Evolutionary conservation across 192 early-diverging fungal species (phyloP), one percentile per base, ranked within the genome.

Genomic region (Gaertneriomyces sp.): DNA sequence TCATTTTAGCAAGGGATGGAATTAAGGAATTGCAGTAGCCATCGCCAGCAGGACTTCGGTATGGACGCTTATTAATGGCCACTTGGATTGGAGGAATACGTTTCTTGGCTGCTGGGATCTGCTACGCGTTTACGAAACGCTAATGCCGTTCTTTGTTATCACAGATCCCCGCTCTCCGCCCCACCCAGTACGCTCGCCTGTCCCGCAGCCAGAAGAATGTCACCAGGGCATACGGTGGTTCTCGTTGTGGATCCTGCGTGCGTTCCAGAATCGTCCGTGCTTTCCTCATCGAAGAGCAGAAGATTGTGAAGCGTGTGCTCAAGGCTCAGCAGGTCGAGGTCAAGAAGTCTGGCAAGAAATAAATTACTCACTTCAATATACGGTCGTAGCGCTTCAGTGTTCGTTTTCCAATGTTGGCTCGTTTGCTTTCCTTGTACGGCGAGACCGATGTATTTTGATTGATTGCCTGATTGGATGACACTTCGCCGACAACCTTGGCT

Each of bases 261-360:
- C 82, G 90, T 67, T 76, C 76, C 81, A 85, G 95, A 72, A 95
- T 98, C 80, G 90, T 98, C 61, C 93, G 96, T 69, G 93, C 96
- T 68, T 98, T 98, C 89, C 86, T 98, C 76, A 92, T 98, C 71
- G 96, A 98, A 85, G 96, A 98, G 87, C 96, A 98, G 88, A 98
- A 98, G 92, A 96, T 98, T 72, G 94, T 98, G 81, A 98, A 98
- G 93, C 93, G 90, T 83, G 93, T 98, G 66, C 86, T 96, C 79
- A 98, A 96, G 90, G 66, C 86, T 39, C 81, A 83, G 70, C 62
- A 66, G 53, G 75, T 60, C 38, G 77, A 76, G 61, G 70, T 72
- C 59, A 78, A 81, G 72, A 71, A 74, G 58, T 60, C 60, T 54
- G 64, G 66, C 19, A 74, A 77, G 68, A 74, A 74, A 53, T 74